phyloP scores from a whole-genome alignment of 305 asterid species.

The Coffea humblotiana region DNA sequence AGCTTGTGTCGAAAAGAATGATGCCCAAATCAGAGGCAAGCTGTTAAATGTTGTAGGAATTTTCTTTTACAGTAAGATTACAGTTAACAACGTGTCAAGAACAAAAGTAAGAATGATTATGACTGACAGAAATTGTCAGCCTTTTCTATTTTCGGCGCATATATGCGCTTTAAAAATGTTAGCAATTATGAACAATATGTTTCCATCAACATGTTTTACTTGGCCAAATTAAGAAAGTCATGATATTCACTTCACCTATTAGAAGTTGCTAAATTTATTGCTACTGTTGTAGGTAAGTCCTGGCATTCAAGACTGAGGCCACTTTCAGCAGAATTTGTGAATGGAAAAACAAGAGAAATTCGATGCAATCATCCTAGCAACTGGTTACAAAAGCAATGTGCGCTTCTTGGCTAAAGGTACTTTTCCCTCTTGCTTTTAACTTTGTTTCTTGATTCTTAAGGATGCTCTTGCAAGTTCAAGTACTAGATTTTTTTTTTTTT shows the following conservation, averaged over 20 bases:
- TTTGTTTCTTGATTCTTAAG: constrained; percentile 15
- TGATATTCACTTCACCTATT: neutral
- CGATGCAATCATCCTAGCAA: constrained; percentile 81
- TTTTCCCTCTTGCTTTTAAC: neutral
- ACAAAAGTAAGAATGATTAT: no score
- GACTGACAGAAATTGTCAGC: neutral
- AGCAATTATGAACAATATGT: neutral
- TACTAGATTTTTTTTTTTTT: no score
- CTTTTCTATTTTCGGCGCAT: neutral
- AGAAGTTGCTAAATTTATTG: neutral
- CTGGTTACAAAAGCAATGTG: constrained; percentile 94
- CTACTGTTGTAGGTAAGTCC: constrained; percentile 51
- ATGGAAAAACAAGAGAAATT: constrained; percentile 59
- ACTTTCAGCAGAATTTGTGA: constrained; percentile 58
- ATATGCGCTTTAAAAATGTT: neutral
- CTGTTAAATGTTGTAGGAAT: neutral
- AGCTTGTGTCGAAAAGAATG: neutral
- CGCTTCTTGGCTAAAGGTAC: constrained; percentile 90
- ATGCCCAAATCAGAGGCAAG: neutral
- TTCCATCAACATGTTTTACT: neutral
- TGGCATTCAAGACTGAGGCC: constrained; percentile 49
- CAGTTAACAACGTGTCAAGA: neutral
- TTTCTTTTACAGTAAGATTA: neutral
- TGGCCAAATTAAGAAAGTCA: neutral
- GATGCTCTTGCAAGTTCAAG: constrained; percentile 7